Percentiles rank a stretch among this genome's conserved stretches.
Conservation (phyloP, 306 rosid genomes). For the Abrus pulchellus region DNA sequence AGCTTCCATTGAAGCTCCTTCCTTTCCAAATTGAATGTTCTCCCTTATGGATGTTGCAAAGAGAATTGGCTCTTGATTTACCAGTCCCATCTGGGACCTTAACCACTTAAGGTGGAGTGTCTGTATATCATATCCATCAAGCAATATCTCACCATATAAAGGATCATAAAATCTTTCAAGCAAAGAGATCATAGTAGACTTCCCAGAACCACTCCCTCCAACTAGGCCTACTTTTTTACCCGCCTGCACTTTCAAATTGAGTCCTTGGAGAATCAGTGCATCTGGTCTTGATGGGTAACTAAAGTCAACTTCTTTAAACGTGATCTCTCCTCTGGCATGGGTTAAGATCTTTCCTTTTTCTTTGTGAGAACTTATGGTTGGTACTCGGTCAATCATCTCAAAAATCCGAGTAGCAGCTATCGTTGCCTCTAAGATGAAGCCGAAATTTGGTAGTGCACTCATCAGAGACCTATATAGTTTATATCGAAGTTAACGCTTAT, state of each 20-base stretch:
- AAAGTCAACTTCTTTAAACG: constrained; percentile 67
- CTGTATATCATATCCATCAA: constrained; percentile 72
- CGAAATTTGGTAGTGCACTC: constrained; percentile 81
- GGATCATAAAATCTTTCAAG: constrained; percentile 94
- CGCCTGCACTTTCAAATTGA: constrained; percentile 67
- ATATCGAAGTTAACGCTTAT: constrained; percentile 10
- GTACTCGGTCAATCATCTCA: constrained; percentile 64
- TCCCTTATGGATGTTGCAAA: constrained; percentile 88
- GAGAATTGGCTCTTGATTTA: constrained; percentile 83
- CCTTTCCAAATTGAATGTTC: constrained; percentile 81
- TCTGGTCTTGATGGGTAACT: constrained; percentile 84
- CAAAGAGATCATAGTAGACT: constrained; percentile 79
- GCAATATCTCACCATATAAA: constrained; percentile 63
- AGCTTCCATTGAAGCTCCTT: constrained; percentile 72
- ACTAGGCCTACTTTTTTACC: constrained; percentile 78
- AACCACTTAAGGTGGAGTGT: constrained; percentile 70
- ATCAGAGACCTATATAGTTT: constrained; percentile 63
- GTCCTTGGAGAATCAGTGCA: constrained; percentile 68
- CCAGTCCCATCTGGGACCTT: constrained; percentile 85
- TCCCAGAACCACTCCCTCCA: constrained; percentile 93
- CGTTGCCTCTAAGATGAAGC: constrained; percentile 65
- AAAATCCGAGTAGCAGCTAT: constrained; percentile 62
- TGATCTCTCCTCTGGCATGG: constrained; percentile 65
- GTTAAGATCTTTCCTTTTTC: constrained; percentile 58
- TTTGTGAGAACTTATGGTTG: constrained; percentile 44